Evolutionary conservation across 1,284 basidiomycete species (phyloP), one percentile per base, ranked within the genome.

Genomic region (Puccinia sorghi): DNA sequence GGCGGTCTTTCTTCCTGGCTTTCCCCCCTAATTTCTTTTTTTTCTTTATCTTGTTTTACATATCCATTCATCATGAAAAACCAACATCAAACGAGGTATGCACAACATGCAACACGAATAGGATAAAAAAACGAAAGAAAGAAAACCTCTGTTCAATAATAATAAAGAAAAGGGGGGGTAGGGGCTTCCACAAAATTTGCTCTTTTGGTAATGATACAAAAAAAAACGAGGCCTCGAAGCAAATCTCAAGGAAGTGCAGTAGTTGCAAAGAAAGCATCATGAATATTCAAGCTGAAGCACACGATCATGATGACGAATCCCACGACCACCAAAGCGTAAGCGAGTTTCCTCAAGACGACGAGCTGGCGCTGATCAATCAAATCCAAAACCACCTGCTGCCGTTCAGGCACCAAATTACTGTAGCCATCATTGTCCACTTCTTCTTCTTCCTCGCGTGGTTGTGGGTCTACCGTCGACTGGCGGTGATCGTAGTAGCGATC

Each of bases 301-400:
- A 96, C 93, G 37, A 91, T 86, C 86, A 94, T 93, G 64, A 97
- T 89, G 81, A 87, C 87, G n/a, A 87, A 85, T 15, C 94, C 94
- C 84, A 95, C 96, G 8, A 89, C 84, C 27, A 89, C 88, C 72
- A 97, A 85, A 8, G 86, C 89, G 57, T 92, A 85, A 1, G 93
- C 90, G 1, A 88, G 87, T 82, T 86, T 86, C 80, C 88, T 90
- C 81, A 92, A 84, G 43, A 70, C 7, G 32, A n/a, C 48, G 25
- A 70, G 50, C 50, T 70, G 25, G 50, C 20, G 43, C 83, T 12
- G 50, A 7, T 39, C 50, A 52, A 70, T 67, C 43, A 67, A 48
- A 4, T 27, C 6, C 12, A 32, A 32, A 4, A 27, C 64, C 37
- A 46, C 43, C n/a, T 67, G 41, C 46, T 67, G 48, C 20, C 17